A percentile compares a stretch with the other conserved stretches of the same genome.
phyloP scores from a whole-genome alignment of 768 basidiomycete genomes.

The Gyrodon lividus region DNA sequence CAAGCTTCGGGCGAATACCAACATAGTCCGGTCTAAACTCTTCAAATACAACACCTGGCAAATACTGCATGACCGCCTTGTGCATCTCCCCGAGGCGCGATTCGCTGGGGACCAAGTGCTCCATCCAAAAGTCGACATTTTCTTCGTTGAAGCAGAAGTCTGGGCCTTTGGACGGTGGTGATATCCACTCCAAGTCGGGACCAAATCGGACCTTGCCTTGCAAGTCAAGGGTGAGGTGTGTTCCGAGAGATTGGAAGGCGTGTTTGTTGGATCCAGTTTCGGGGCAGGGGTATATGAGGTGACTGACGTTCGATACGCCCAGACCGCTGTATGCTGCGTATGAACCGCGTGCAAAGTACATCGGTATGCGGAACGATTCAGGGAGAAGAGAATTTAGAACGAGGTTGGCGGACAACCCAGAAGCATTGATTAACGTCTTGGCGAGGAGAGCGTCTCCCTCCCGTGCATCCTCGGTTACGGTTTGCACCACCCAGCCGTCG shows the following conservation, averaged over 20 bases:
- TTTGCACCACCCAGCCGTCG: slow-evolving; percentile 88
- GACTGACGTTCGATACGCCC: slow-evolving; percentile 62
- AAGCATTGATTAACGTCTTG: slow-evolving; percentile 77
- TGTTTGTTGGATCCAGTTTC: slow-evolving; percentile 54
- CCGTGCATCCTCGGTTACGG: slow-evolving; percentile 51
- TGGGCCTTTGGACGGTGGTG: slow-evolving; percentile 40
- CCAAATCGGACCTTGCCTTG: slow-evolving; percentile 87
- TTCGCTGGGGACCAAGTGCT: slow-evolving; percentile 62
- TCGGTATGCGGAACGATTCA: slow-evolving; percentile 54
- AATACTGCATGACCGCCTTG: slow-evolving; percentile 66
- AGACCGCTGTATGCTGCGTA: slow-evolving; percentile 88
- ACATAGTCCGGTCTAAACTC: slow-evolving; percentile 80
- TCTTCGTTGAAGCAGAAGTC: slow-evolving; percentile 36
- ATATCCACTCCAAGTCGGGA: slow-evolving; percentile 88
- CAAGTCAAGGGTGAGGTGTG: slow-evolving; percentile 87
- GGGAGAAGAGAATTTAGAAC: slow-evolving; percentile 71
- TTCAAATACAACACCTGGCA: slow-evolving; percentile 59
- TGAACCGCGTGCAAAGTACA: slow-evolving; percentile 81
- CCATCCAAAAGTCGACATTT: slow-evolving; percentile 74
- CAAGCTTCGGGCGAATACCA: slow-evolving; percentile 87
- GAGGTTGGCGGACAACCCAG: slow-evolving; percentile 71
- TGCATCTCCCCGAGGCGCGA: slow-evolving; percentile 65
- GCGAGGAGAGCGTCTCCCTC: slow-evolving; percentile 67
- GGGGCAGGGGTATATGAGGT: slow-evolving; percentile 92
- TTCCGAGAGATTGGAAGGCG: slow-evolving; percentile 83